Evolutionary conservation across 2,329 filamentous ascomycete genomes (phyloP).

Genomic region (Fusarium devonianum): DNA sequence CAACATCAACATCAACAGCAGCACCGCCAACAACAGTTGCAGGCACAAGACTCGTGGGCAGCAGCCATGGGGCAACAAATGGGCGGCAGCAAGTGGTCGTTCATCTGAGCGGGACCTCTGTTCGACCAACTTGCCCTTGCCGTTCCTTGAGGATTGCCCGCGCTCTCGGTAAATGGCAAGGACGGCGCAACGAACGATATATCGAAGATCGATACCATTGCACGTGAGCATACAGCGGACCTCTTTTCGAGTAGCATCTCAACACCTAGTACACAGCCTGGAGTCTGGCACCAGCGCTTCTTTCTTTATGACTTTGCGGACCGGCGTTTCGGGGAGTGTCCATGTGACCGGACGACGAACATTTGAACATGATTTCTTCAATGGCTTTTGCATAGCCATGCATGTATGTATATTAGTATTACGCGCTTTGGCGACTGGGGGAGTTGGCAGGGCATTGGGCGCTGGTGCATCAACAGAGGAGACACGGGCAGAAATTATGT

Average conservation of each 20-base stretch:
- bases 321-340: conserved; percentile 36
- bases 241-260: conserved; percentile 17
- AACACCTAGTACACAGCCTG: conserved; percentile 29
- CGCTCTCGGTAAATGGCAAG: conserved; percentile 18
- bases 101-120: conserved; percentile 42
- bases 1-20: conserved; percentile 26
- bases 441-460: conserved; percentile 22
- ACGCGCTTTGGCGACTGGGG: conserved; percentile 6
- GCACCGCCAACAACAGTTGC: conserved; percentile 30
- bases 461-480: conserved; percentile 13
- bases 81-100: conserved; percentile 43
- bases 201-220: conserved; percentile 7
- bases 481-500: too few species aligned
- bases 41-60: conserved; percentile 48
- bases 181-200: conserved; percentile 30
- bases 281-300: conserved; percentile 34
- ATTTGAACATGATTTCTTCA: conserved; percentile 18
- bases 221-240: conserved; percentile 5
- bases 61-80: conserved; percentile 44
- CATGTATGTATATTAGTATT: conserved; percentile 36
- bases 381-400: conserved; percentile 28
- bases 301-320: conserved; percentile 32
- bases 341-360: conserved; percentile 10
- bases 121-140: conserved; percentile 14
- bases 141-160: not conserved